Conservation (phyloP, 768 basidiomycete species). For the Boletus coccyginus region DNA sequence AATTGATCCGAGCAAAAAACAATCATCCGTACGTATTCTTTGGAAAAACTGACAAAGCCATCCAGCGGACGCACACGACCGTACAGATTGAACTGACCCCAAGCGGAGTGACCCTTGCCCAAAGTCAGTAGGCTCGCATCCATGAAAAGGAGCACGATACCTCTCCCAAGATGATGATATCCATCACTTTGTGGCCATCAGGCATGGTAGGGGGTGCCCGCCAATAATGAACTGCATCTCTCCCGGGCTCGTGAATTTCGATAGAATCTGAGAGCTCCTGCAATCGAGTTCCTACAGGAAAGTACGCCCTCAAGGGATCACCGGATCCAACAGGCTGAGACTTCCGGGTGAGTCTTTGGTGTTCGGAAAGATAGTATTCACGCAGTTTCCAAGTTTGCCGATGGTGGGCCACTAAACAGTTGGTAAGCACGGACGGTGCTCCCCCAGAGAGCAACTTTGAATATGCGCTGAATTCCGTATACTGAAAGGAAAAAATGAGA, state of each 20-base stretch:
- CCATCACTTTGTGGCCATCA: conserved; percentile 35
- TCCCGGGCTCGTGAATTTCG: conserved; percentile 44
- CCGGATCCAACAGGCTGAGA: conserved; percentile 47
- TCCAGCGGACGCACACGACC: conserved; percentile 81
- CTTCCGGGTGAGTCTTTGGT: conserved; percentile 15
- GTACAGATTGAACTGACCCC: conserved; percentile 81
- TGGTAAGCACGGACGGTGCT: conserved; percentile 62
- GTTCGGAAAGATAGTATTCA: conserved; percentile 61
- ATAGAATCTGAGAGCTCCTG: conserved; percentile 48
- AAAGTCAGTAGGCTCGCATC: conserved; percentile 4
- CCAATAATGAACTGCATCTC: conserved; percentile 29
- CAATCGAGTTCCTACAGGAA: conserved; percentile 53
- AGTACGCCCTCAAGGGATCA: conserved; percentile 59
- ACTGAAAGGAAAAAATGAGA: conserved; percentile 41
- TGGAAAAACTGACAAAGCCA: conserved; percentile 77
- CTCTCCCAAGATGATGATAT: conserved; percentile 75
- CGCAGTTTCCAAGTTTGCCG: conserved; percentile 87
- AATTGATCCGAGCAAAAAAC: neutral
- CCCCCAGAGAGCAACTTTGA: conserved; percentile 71
- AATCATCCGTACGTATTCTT: conserved; percentile 66
- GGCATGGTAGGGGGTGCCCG: conserved; percentile 24
- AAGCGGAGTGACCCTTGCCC: conserved; percentile 82
- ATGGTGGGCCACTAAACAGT: conserved; percentile 76
- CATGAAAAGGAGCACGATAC: conserved; percentile 33
- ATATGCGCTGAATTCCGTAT: conserved; percentile 84